A percentile compares a stretch with the other conserved stretches of the same genome.
phyloP scores from a whole-genome alignment of 371 early-diverging fungal genomes.

The Mortierella sp. region DNA sequence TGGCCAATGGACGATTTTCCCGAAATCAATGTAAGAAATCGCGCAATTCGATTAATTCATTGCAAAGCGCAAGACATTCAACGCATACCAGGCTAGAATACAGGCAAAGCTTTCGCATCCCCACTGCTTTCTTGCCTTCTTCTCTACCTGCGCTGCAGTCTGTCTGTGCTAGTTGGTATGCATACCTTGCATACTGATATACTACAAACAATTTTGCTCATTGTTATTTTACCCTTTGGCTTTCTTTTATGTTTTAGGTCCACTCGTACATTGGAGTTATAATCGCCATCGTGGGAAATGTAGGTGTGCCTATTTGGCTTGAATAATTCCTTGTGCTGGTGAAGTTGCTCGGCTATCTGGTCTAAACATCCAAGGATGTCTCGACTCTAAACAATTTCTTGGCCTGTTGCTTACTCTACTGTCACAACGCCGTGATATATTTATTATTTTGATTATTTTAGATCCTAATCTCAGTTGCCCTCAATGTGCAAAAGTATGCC shows the following conservation, averaged over 20 bases:
- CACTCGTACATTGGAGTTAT: constrained; percentile 74
- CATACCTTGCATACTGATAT: background rate
- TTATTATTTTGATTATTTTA: constrained; percentile 25
- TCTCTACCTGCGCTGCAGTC: background rate
- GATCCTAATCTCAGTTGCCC: constrained; percentile 77
- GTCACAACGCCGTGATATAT: background rate
- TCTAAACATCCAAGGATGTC: background rate
- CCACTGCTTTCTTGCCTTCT: background rate
- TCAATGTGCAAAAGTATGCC: constrained; percentile 80
- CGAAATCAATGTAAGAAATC: constrained; percentile 51
- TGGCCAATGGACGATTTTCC: constrained; percentile 56
- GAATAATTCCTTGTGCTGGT: background rate
- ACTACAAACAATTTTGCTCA: background rate
- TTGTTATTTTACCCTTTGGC: background rate
- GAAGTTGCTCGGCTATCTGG: background rate
- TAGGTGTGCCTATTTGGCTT: constrained; percentile 45
- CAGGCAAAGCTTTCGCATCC: background rate
- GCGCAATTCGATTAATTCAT: background rate
- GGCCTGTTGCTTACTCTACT: constrained; percentile 4
- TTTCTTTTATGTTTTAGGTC: constrained; percentile 33
- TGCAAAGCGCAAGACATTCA: background rate
- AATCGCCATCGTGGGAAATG: constrained; percentile 74
- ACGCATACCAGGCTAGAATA: background rate
- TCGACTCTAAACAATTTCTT: background rate
- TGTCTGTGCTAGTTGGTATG: background rate